Evolutionary conservation across 306 rosid species (phyloP).

Genomic region (Fragaria ananassa): DNA sequence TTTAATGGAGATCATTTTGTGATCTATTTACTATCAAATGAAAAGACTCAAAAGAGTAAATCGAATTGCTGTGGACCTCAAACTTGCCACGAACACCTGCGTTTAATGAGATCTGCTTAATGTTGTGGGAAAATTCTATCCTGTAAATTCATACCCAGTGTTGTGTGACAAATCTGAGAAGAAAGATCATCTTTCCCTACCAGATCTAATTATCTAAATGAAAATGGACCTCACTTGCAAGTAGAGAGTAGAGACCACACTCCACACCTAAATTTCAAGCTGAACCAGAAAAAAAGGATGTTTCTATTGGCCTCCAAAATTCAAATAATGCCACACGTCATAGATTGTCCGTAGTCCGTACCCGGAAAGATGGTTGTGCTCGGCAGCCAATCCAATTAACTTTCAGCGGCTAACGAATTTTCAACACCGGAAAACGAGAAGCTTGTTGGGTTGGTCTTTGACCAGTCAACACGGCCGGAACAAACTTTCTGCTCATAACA

Average conservation of each 20-base stretch:
- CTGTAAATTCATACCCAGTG: no score
- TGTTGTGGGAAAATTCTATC: no score
- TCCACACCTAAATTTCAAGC: no score
- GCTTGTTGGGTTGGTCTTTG: neutral
- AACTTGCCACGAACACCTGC: neutral
- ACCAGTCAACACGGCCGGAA: neutral
- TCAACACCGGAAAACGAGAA: neutral
- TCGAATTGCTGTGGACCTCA: neutral
- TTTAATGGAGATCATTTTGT: neutral
- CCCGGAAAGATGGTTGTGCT: neutral
- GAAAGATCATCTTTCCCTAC: no score
- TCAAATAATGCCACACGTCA: neutral
- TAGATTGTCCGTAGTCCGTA: neutral
- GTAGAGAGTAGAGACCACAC: no score
- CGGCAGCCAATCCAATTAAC: neutral
- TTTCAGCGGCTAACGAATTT: conserved; percentile 9
- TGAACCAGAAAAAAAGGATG: no score
- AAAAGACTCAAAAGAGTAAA: neutral
- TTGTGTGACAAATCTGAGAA: neutral
- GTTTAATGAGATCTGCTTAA: neutral
- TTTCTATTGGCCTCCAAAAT: neutral
- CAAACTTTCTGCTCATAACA: neutral
- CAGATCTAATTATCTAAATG: no score
- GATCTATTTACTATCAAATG: neutral
- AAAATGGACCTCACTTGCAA: no score